These are phyloP conservation scores for Huiozyma sinensis DNA, from an alignment of 805 yeast genomes.

Conservation along the genomic window DNA sequence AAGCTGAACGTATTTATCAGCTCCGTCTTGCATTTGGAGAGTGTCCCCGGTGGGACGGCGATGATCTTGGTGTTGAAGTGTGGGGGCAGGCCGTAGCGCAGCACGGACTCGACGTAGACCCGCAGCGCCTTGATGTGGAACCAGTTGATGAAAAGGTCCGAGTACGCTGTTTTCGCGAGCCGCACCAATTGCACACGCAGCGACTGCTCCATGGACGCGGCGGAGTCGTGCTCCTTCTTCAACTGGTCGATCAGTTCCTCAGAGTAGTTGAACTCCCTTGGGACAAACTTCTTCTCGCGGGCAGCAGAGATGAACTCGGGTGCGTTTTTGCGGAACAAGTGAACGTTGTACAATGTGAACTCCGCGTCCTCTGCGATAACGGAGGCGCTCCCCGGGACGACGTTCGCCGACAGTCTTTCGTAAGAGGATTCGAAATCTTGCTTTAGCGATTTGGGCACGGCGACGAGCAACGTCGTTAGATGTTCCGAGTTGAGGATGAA, in stretches of 20 bases:
- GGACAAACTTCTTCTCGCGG: slow-evolving; percentile 82
- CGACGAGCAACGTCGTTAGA: slow-evolving; percentile 74
- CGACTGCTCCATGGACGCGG: slow-evolving; percentile 63
- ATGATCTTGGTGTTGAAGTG: slow-evolving; percentile 52
- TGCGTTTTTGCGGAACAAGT: slow-evolving; percentile 73
- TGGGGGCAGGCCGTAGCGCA: slow-evolving; percentile 96
- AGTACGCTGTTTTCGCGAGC: slow-evolving; percentile 79
- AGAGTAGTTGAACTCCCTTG: slow-evolving; percentile 83
- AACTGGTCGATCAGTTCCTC: slow-evolving; percentile 62
- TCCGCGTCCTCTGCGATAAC: slow-evolving; percentile 64
- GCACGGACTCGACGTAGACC: slow-evolving; percentile 82
- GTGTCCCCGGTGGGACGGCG: slow-evolving; percentile 36
- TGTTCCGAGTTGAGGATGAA: slow-evolving; percentile 82
- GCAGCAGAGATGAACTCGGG: slow-evolving; percentile 57
- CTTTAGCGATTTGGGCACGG: slow-evolving; percentile 63
- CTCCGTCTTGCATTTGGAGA: slow-evolving; percentile 53
- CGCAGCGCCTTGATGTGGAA: slow-evolving; percentile 81
- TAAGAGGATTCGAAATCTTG: slow-evolving; percentile 55
- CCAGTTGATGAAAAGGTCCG: slow-evolving; percentile 80
- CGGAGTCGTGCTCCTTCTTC: slow-evolving; percentile 69
- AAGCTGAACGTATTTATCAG: slow-evolving; percentile 72
- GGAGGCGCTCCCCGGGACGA: slow-evolving; percentile 84
- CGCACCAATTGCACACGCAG: slow-evolving; percentile 69
- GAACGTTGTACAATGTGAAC: slow-evolving; percentile 61
- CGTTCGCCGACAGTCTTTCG: slow-evolving; percentile 69